Evolutionary conservation across 805 yeast genomes (phyloP), one percentile per base, ranked within the genome.

Genomic region (Pichia membranifaciens): DNA sequence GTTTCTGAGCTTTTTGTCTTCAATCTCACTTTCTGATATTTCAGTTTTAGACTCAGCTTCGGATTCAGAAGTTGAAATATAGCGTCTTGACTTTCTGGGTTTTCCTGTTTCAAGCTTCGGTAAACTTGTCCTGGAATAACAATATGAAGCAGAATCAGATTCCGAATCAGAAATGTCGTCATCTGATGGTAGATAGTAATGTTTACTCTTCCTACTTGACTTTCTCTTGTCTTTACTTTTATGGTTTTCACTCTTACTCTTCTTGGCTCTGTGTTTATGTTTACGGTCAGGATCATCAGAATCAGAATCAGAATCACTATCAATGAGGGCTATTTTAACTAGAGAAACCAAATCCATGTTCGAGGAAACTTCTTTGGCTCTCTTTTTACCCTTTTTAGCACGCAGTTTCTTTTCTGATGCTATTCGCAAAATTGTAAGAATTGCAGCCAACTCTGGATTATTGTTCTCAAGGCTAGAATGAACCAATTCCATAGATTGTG

Each of bases 251-350:
- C 33, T 29, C 9, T 31, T 43, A n/a, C 17, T 10, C 29, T 25
- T 35, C 16, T 32, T 18, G n/a, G 22, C 28, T 21, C 39, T 45
- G n/a, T 5, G 23, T 12, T 25, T 39, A 13, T n/a, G 10, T 21
- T 18, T 23, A 31, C n/a, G n/a, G n/a, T n/a, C n/a, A n/a, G n/a
- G n/a, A 2, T 16, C 16, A 20, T 17, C 12, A 6, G 13, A 16
- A 32, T 47, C 46, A 41, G n/a, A 13, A 29, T 45, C 45, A 2
- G 28, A 21, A 21, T 41, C 37, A 12, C 31, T 29, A 21, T 46
- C 49, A 42, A 43, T 41, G 8, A 39, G 15, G 10, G 50, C 41
- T 18, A 34, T n/a, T 38, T 39, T 36, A 12, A 47, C n/a, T 21
- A 47, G 23, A 4, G 44, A 23, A 4, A 43, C 16, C 18, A 43